These are phyloP conservation scores for Penicillium ucsense DNA, from an alignment of 495 filamentous ascomycete species.

Conservation along the genomic window DNA sequence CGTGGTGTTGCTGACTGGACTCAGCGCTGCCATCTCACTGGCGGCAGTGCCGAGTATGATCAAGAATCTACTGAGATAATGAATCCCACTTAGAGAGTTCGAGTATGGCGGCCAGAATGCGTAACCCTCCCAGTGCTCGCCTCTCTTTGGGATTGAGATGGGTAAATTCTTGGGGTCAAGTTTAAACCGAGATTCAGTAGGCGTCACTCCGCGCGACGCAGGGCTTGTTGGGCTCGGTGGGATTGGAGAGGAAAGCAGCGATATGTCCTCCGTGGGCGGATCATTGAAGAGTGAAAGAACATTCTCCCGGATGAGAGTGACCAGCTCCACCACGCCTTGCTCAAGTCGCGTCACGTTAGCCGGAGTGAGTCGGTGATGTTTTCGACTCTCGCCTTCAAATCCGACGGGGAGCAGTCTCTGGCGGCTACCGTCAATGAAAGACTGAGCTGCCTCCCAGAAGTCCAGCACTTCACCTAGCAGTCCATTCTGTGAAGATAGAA, in stretches of 20 bases:
- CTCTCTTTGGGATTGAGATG: conserved; percentile 62
- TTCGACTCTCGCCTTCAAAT: conserved; percentile 71
- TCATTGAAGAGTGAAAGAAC: conserved; percentile 78
- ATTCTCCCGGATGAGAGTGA: conserved; percentile 70
- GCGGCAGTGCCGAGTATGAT: conserved; percentile 73
- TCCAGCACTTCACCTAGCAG: conserved; percentile 81
- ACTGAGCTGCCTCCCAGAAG: conserved; percentile 87
- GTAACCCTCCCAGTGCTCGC: conserved; percentile 84
- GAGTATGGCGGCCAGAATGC: conserved; percentile 94
- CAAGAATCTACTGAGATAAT: conserved; percentile 77
- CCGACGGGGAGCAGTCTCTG: conserved; percentile 74
- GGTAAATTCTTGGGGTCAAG: conserved; percentile 69
- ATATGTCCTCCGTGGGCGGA: conserved; percentile 81
- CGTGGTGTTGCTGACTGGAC: conserved; percentile 48
- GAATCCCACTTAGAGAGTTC: conserved; percentile 77
- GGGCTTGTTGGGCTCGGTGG: conserved; percentile 64
- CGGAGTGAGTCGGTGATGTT: conserved; percentile 72
- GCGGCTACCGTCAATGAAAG: conserved; percentile 79
- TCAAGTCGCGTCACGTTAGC: conserved; percentile 63
- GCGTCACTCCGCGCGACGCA: conserved; percentile 36
- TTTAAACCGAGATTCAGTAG: conserved; percentile 61
- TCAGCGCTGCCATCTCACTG: conserved; percentile 71
- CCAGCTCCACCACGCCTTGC: conserved; percentile 67
- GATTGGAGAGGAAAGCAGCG: conserved; percentile 69
- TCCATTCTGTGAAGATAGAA: conserved; percentile 63